These are phyloP conservation scores for Escallonia herrerae DNA, from an alignment of 129 eudicot species.

Conservation along the genomic window DNA sequence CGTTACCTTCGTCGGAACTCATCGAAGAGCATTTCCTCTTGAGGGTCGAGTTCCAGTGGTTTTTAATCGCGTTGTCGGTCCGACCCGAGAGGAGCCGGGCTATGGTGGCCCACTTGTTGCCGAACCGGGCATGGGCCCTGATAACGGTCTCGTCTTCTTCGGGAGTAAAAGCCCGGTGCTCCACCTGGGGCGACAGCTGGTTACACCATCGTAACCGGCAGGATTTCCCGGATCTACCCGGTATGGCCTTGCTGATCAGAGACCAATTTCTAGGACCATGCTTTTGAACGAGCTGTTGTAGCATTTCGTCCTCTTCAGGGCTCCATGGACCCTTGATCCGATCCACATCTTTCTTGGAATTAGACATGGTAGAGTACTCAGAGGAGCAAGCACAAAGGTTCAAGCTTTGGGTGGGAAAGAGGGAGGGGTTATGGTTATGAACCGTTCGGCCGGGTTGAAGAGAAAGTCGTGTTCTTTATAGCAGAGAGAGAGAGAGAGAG, in stretches of 20 bases:
- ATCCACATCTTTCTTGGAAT: slow-evolving; percentile 36
- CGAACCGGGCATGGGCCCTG: slow-evolving; percentile 71
- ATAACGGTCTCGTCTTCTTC: slow-evolving; percentile 84
- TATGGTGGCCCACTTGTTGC: slow-evolving; percentile 93
- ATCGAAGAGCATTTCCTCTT: slow-evolving; percentile 63
- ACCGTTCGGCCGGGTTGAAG: not conserved
- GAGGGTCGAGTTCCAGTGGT: slow-evolving; percentile 78
- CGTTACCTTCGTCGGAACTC: slow-evolving; percentile 49
- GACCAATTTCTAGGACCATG: slow-evolving; percentile 94
- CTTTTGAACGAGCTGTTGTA: slow-evolving; percentile 52
- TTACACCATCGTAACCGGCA: slow-evolving; percentile 96
- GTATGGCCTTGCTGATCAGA: slow-evolving; percentile 64
- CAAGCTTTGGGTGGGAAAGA: not conserved
- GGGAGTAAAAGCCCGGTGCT: slow-evolving; percentile 76
- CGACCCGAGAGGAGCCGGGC: slow-evolving; percentile 80
- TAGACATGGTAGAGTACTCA: not conserved
- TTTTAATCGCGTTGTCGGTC: slow-evolving; percentile 88
- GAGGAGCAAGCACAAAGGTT: not conserved
- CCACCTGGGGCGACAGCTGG: slow-evolving; percentile 88
- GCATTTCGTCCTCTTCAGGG: slow-evolving; percentile 76
- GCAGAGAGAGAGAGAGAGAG: slow-evolving; percentile 1
- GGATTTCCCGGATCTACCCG: slow-evolving; percentile 81
- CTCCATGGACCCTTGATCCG: slow-evolving; percentile 98
- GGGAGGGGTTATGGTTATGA: not conserved
- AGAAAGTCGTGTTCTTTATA: not conserved